These are phyloP conservation scores for Kwoniella sp. DNA, from an alignment of 768 basidiomycete species.

Conservation along the genomic window DNA sequence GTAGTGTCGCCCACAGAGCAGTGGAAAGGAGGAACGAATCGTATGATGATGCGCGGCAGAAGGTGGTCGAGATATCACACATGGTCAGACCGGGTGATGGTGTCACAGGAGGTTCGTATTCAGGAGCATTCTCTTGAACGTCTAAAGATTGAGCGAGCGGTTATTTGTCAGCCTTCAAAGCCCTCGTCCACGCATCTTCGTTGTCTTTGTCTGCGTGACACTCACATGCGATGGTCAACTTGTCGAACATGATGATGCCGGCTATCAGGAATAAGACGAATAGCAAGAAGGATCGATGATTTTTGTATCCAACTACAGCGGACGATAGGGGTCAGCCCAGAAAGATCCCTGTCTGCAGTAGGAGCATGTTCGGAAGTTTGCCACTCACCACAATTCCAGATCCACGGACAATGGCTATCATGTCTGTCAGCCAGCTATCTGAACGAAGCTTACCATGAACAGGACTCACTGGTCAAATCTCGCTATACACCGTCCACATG, in stretches of 20 bases:
- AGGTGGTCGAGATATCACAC: slow-evolving; percentile 67
- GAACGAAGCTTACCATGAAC: too few species aligned
- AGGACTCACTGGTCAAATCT: slow-evolving; percentile 84
- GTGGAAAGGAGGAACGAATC: slow-evolving; percentile 86
- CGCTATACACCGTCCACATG: slow-evolving; percentile 85
- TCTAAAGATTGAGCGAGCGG: slow-evolving; percentile 61
- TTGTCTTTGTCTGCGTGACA: slow-evolving; percentile 27
- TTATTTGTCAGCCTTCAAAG: slow-evolving; percentile 4
- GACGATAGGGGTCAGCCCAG: neutral
- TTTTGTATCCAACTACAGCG: slow-evolving; percentile 76
- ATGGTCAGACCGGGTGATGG: slow-evolving; percentile 60
- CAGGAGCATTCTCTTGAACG: slow-evolving; percentile 48
- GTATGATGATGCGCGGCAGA: slow-evolving; percentile 70
- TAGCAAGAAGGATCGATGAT: slow-evolving; percentile 94
- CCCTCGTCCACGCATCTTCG: too few species aligned
- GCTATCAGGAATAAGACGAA: slow-evolving; percentile 83
- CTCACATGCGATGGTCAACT: slow-evolving; percentile 79
- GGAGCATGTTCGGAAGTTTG: too few species aligned
- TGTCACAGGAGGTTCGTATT: slow-evolving; percentile 23
- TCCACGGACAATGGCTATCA: slow-evolving; percentile 92
- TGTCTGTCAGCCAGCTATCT: neutral
- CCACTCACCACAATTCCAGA: slow-evolving; percentile 90
- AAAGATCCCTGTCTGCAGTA: too few species aligned
- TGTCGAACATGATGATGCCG: slow-evolving; percentile 79
- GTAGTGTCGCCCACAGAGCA: slow-evolving; percentile 81